Evolutionary conservation across 352 stramenopile species (phyloP).

Genomic region (Phytophthora niederhauseri): DNA sequence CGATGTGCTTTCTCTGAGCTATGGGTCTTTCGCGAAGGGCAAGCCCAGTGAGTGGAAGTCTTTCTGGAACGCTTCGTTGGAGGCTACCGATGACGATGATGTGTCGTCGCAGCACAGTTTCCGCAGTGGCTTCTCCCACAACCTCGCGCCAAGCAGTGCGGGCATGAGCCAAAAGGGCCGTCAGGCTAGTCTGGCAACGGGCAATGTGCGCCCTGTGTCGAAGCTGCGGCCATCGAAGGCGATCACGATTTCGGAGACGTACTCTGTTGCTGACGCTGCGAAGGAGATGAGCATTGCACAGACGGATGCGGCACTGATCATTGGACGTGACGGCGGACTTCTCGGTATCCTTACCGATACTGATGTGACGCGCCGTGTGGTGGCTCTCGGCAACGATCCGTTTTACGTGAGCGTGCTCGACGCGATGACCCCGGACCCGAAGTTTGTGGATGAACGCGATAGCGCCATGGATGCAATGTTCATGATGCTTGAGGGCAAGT

Average conservation of each 20-base stretch:
- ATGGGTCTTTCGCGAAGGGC: conserved; percentile 89
- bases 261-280: conserved; percentile 89
- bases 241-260: conserved; percentile 87
- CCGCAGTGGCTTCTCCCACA: conserved; percentile 75
- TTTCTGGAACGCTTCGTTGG: conserved; percentile 92
- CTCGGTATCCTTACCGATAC: conserved; percentile 97
- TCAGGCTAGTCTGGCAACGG: conserved; percentile 60
- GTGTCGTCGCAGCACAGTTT: conserved; percentile 85
- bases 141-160: conserved; percentile 40
- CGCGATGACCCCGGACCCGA: conserved; percentile 87
- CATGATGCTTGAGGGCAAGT: conserved; percentile 92
- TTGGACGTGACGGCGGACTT: conserved; percentile 89
- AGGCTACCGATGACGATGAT: conserved; percentile 76
- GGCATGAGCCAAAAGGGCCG: conserved; percentile 46
- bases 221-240: conserved; percentile 90
- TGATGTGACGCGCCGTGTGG: conserved; percentile 85
- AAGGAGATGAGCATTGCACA: conserved; percentile 91
- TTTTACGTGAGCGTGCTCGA: conserved; percentile 86
- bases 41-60: conserved; percentile 87
- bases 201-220: conserved; percentile 92
- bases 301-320: conserved; percentile 94
- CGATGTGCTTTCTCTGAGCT: conserved; percentile 89
- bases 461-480: conserved; percentile 93
- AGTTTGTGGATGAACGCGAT: conserved; percentile 90
- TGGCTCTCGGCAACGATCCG: conserved; percentile 86